Evolutionary conservation across 2,329 filamentous ascomycete genomes (phyloP).

Genomic region (Fusarium robinianum): DNA sequence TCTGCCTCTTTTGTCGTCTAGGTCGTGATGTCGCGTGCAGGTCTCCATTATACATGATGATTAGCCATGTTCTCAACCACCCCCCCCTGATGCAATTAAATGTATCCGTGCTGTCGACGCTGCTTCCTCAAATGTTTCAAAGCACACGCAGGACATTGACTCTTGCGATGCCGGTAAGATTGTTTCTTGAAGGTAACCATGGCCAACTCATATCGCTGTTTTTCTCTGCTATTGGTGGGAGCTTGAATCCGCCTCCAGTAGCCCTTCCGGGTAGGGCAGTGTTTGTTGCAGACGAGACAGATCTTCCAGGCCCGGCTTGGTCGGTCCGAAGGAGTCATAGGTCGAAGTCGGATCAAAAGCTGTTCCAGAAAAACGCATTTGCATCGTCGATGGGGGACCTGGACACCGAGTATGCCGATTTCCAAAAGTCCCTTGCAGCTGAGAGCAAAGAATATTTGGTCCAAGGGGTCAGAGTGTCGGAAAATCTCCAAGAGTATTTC

Average conservation of each 20-base stretch:
- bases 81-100: too few relatives aligned
- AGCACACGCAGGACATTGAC: too few relatives aligned
- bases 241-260: conserved; percentile 23
- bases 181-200: too few relatives aligned
- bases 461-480: conserved; percentile 6
- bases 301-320: conserved; percentile 22
- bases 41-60: too few relatives aligned
- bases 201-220: too few relatives aligned
- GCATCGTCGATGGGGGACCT: conserved; percentile 3
- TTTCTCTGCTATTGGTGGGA: too few relatives aligned
- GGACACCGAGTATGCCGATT: conserved; percentile 23
- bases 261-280: conserved; percentile 25
- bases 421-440: conserved; percentile 31
- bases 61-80: too few relatives aligned
- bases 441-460: conserved; percentile 27
- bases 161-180: too few relatives aligned
- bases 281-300: conserved; percentile 31
- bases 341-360: conserved; percentile 23
- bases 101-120: too few relatives aligned
- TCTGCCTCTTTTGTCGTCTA: too few relatives aligned
- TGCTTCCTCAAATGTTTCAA: too few relatives aligned
- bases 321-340: conserved; percentile 18
- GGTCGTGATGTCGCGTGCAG: too few relatives aligned
- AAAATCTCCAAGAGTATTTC: conserved; percentile 37
- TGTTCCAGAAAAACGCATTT: conserved; percentile 16